A percentile compares a stretch with the other conserved stretches of the same genome.
These are phyloP conservation scores for Ploettnerulaceae sp. DNA, from an alignment of 2,329 filamentous ascomycete species.

Conservation along the genomic window DNA sequence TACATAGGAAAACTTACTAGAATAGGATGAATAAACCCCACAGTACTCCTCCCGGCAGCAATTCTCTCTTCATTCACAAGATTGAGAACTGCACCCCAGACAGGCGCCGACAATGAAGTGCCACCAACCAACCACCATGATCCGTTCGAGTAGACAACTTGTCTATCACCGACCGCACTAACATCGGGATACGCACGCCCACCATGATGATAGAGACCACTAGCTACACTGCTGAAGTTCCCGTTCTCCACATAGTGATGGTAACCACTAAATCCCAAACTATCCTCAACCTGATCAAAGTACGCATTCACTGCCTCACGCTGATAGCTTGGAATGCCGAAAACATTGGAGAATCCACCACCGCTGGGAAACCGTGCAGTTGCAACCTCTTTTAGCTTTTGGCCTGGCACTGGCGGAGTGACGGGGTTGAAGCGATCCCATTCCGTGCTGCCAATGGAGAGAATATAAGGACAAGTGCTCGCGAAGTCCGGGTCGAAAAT, in stretches of 20 bases:
- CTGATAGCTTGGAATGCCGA: conserved; percentile 39
- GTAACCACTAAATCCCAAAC: conserved; percentile 33
- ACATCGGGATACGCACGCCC: conserved; percentile 43
- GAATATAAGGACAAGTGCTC: conserved; percentile 46
- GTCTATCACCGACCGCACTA: conserved; percentile 35
- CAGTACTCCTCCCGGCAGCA: conserved; percentile 36
- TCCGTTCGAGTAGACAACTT: conserved; percentile 28
- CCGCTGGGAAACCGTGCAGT: conserved; percentile 37
- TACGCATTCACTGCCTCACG: conserved; percentile 37
- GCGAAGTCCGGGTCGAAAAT: conserved; percentile 46
- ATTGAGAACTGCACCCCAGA: conserved; percentile 39
- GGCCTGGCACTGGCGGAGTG: conserved; percentile 24
- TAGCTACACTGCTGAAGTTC: conserved; percentile 20
- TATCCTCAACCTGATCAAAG: conserved; percentile 32
- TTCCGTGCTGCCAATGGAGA: conserved; percentile 38
- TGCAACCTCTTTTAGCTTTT: conserved; percentile 22
- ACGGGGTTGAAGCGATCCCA: conserved; percentile 23
- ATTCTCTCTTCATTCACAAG: conserved; percentile 41
- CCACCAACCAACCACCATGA: conserved; percentile 36
- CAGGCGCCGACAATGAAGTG: conserved; percentile 41
- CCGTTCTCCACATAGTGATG: conserved; percentile 23
- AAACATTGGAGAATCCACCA: conserved; percentile 40
- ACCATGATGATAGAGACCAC: conserved; percentile 38
- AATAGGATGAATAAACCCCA: conserved; percentile 43
- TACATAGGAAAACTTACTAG: conserved; percentile 24